A percentile compares a stretch with the other conserved stretches of the same genome.
phyloP scores from a whole-genome alignment of 169 alveolate genomes.

The Amoebophrya sp. region DNA sequence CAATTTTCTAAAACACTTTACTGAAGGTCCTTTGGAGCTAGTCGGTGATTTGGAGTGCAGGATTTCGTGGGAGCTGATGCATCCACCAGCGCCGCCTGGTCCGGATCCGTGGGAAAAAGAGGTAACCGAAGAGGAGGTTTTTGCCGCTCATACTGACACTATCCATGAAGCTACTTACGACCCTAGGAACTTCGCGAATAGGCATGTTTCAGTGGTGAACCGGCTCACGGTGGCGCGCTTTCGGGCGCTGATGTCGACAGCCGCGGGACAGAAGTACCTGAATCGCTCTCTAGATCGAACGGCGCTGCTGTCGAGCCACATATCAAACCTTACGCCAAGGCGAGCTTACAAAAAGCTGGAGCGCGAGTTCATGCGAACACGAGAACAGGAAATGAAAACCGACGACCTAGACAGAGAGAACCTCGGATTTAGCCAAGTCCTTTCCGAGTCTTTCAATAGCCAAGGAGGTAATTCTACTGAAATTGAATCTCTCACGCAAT shows the following conservation, averaged over 20 bases:
- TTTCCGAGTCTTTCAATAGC: neutral
- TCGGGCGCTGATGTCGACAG: neutral
- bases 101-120: neutral
- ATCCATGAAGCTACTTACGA: neutral
- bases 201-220: neutral
- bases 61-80: neutral
- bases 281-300: neutral
- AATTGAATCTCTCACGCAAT: neutral
- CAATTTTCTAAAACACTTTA: too few species aligned
- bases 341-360: constrained; percentile 5
- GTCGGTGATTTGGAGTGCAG: neutral
- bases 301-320: constrained; percentile 10
- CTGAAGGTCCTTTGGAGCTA: neutral
- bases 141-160: neutral
- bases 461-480: too few species aligned
- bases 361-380: neutral
- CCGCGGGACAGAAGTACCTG: constrained; percentile 27
- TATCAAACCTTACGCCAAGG: neutral
- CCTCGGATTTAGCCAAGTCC: neutral
- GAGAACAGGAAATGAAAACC: neutral
- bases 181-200: neutral
- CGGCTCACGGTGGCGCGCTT: constrained; percentile 13
- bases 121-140: neutral
- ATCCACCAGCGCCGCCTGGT: neutral
- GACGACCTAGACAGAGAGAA: neutral